Percentiles rank a stretch among this genome's conserved stretches.
Conservation (phyloP, 345 rosid genomes). For the Nephelium lappaceum region DNA sequence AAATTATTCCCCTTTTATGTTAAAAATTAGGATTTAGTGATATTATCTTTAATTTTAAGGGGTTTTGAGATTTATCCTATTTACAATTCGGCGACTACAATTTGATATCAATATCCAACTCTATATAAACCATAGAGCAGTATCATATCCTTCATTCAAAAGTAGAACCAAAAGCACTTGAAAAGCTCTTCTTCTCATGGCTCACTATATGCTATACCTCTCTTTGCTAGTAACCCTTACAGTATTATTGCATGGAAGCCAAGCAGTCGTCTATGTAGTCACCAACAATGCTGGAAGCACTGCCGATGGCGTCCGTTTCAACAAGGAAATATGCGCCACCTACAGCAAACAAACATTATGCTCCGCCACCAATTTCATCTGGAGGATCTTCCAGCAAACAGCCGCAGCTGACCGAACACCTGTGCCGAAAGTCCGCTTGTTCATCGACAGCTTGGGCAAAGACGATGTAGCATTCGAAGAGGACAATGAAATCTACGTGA, state of each 20-base stretch:
- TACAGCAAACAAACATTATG: conserved; percentile 32
- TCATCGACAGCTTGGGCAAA: conserved; percentile 28
- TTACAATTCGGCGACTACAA: neutral
- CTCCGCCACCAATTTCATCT: conserved; percentile 40
- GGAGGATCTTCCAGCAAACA: conserved; percentile 42
- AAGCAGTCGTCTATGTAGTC: conserved; percentile 44
- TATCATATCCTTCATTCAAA: neutral
- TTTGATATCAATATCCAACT: neutral
- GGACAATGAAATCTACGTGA: conserved; percentile 34
- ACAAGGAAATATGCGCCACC: conserved; percentile 31
- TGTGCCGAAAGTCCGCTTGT: conserved; percentile 27
- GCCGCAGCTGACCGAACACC: conserved; percentile 27
- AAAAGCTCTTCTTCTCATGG: conserved; percentile 20
- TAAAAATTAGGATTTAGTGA: neutral
- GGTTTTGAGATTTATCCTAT: no score
- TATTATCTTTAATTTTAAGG: no score
- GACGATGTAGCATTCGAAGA: conserved; percentile 31
- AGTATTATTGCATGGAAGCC: conserved; percentile 18
- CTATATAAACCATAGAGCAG: conserved; percentile 2
- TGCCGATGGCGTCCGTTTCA: conserved; percentile 37
- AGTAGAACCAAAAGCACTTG: no score
- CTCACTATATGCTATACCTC: conserved; percentile 11
- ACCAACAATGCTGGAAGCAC: conserved; percentile 37
- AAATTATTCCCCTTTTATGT: no score
- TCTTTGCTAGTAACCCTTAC: conserved; percentile 25